phyloP scores from a whole-genome alignment of 1,284 basidiomycete genomes.

The Entoloma clypeatum region DNA sequence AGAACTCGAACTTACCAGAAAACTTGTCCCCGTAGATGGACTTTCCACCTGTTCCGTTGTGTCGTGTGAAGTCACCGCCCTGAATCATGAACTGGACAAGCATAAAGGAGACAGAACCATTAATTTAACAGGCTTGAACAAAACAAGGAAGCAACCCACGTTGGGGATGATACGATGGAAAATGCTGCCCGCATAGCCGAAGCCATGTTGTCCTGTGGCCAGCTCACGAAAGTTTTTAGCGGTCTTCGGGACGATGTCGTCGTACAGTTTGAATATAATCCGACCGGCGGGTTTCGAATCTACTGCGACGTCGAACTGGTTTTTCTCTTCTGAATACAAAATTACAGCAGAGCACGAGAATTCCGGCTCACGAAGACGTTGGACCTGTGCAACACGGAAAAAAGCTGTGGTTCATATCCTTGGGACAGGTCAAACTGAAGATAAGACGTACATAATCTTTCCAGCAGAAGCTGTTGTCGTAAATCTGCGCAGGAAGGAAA shows the following conservation, averaged over 20 bases:
- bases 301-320: constrained; percentile 82
- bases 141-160: constrained; percentile 27
- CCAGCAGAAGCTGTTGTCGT: constrained; percentile 31
- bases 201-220: constrained; percentile 75
- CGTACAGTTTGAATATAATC: constrained; percentile 71
- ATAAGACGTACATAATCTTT: constrained; percentile 32
- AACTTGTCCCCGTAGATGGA: constrained; percentile 90
- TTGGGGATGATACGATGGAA: constrained; percentile 87
- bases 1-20: constrained; percentile 42
- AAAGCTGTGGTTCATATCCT: constrained; percentile 4
- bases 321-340: neutral
- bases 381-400: constrained; percentile 17
- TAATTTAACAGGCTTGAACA: neutral
- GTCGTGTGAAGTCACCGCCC: constrained; percentile 71
- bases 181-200: constrained; percentile 58
- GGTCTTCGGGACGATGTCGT: constrained; percentile 70
- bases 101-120: constrained; percentile 3
- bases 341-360: neutral
- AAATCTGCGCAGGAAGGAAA: constrained; percentile 33
- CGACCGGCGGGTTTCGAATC: constrained; percentile 66
- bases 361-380: constrained; percentile 47
- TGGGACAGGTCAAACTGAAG: constrained; percentile 20
- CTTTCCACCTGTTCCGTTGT: constrained; percentile 85
- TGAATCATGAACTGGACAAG: constrained; percentile 75
- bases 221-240: constrained; percentile 78